phyloP scores from a whole-genome alignment of 176 grass and related monocot genomes.

The Cenchrus fungigraminus region DNA sequence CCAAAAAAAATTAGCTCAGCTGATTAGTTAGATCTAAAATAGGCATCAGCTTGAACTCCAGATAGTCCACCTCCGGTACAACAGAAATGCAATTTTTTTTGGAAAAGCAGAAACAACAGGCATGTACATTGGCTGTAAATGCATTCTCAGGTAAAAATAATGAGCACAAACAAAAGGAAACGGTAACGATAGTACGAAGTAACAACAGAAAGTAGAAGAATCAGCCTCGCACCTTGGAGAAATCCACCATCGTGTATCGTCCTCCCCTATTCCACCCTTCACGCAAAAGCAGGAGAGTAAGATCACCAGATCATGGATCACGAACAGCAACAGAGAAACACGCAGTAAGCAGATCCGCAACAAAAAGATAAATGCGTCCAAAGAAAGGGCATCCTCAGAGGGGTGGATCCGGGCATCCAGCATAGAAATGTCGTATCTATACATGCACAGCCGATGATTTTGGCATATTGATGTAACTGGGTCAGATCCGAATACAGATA shows the following conservation, averaged over 20 bases:
- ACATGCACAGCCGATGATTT: not conserved
- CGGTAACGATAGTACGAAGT: not conserved
- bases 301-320: not conserved
- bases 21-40: not conserved
- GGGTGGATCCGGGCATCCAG: not conserved
- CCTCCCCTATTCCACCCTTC: not conserved
- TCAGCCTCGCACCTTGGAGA: slow-evolving; percentile 26
- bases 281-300: not conserved
- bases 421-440: not conserved
- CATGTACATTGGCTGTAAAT: not conserved
- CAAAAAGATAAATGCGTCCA: too few relatives aligned
- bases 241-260: slow-evolving; percentile 7
- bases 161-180: not conserved
- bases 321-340: not conserved
- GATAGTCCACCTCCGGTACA: not conserved
- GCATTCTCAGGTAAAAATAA: not conserved
- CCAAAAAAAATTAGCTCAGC: not conserved
- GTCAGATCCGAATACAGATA: not conserved
- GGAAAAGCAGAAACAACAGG: slow-evolving; percentile 6
- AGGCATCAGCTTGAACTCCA: not conserved
- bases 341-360: not conserved
- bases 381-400: too few relatives aligned
- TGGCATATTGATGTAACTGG: not conserved
- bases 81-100: not conserved
- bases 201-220: not conserved